phyloP scores from a whole-genome alignment of 1,139 yeast genomes.

The Saccharomyces hybrid region DNA sequence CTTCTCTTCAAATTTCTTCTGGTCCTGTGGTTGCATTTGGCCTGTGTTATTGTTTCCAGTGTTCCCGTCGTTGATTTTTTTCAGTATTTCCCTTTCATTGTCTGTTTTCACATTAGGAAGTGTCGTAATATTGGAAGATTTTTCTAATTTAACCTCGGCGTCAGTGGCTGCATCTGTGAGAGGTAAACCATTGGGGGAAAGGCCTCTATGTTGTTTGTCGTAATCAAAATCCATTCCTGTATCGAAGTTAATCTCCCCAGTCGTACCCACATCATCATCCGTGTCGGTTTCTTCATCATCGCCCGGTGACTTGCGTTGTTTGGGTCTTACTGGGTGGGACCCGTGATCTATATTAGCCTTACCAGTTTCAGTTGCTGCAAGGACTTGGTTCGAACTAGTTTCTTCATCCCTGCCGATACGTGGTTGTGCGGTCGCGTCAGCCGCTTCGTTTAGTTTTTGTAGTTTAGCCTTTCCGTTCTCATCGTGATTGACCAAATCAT shows the following conservation, averaged over 20 bases:
- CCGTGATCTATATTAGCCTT: too few species aligned
- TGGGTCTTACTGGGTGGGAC: neutral
- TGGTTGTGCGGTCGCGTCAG: constrained; percentile 3
- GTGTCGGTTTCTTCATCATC: constrained; percentile 30
- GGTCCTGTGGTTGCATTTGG: constrained; percentile 2
- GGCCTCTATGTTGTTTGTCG: constrained; percentile 24
- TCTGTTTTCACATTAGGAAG: neutral
- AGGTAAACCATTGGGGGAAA: constrained; percentile 12
- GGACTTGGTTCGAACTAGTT: constrained; percentile 2
- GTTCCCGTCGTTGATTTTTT: neutral
- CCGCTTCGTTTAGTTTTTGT: constrained; percentile 11
- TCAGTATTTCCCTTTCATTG: neutral
- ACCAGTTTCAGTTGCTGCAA: neutral
- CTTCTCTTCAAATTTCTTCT: neutral
- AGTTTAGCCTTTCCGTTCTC: constrained; percentile 17
- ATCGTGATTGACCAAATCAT: constrained; percentile 31
- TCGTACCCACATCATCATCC: constrained; percentile 26
- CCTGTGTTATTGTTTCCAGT: neutral
- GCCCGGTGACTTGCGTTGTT: constrained; percentile 5
- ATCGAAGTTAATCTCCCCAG: constrained; percentile 28
- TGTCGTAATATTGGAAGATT: neutral
- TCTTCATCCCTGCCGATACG: neutral
- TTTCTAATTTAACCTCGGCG: constrained; percentile 1
- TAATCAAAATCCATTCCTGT: constrained; percentile 29
- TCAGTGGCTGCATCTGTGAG: neutral